Base-by-base conservation (phyloP, 768 basidiomycete species). In the Clathrus columnatus region DNA sequence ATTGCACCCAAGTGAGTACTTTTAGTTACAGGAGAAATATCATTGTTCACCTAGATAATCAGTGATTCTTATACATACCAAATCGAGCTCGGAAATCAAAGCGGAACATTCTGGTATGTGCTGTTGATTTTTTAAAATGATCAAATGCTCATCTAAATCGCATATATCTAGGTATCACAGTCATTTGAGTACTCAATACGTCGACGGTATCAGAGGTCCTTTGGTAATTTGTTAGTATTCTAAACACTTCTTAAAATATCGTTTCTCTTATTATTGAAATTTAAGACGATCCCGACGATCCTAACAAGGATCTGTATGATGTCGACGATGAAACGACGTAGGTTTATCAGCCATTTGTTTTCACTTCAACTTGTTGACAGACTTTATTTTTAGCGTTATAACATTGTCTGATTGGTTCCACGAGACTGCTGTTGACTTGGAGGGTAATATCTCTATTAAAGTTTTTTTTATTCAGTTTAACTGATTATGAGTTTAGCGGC, bases 1-100 rank as follows among this genome's bases (percentile, higher is more conserved):
- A 77, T 79, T 43, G 60, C 68, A 0, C 67, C 74, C 1, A 62
- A 36, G 36, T 36, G 36, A 36, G 36, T n/a, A n/a, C 7, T 36
- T 4, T 14, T 8, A 36, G 36, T 3, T 36, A 8, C 14, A 36
- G n/a, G 2, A 2, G 7, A 36, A 36, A 14, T 36, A n/a, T 2
- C 14, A 36, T 11, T 11, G 4, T 36, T 5, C 4, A 32, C 30
- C 30, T 36, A n/a, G 11, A 36, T 36, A 7, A 16, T 8, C 36
- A 36, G 49, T 20, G 8, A 50, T 30, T 50, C 49, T 4, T 50
- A 50, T 26, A 24, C 21, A 8, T 50, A 50, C 24, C 17, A 21
- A 7, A n/a, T 50, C 24, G 49, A n/a, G 5, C 24, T 26, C 7
- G 30, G 21, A 24, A 20, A 30, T 16, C 49, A 50, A 30, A 16